Percentiles rank a stretch among this genome's conserved stretches.
Evolutionary conservation across 305 asterid genomes (phyloP).

Genomic region (Solanum hybrid): DNA sequence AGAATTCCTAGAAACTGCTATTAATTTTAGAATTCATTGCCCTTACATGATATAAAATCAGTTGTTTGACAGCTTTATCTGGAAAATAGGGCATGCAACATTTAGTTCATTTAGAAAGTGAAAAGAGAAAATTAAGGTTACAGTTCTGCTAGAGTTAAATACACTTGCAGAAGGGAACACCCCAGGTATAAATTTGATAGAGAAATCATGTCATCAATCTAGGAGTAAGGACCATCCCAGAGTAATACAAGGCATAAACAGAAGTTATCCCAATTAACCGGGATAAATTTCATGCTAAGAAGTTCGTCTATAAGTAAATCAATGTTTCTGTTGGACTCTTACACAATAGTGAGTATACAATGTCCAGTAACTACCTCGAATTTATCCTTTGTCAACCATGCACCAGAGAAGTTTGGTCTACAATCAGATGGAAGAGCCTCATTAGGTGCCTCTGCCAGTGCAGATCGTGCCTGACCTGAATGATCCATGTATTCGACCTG

Average conservation of each 20-base stretch:
- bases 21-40: no score
- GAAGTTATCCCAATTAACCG: neutral
- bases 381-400: conserved; percentile 86
- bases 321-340: neutral
- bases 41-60: neutral
- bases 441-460: conserved; percentile 84
- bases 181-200: neutral
- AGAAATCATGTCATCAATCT: neutral
- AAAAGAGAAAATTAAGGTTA: neutral
- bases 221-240: neutral
- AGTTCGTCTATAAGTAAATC: conserved; percentile 1
- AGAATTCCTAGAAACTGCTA: neutral
- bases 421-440: conserved; percentile 86
- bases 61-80: neutral
- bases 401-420: conserved; percentile 86
- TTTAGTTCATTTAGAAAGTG: neutral
- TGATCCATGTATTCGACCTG: conserved; percentile 85
- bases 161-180: neutral
- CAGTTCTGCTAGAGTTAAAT: neutral
- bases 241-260: neutral
- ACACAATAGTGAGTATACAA: conserved; percentile 8
- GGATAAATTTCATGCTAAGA: conserved; percentile 3
- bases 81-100: neutral
- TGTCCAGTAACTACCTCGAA: conserved; percentile 45
- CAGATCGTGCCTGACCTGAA: conserved; percentile 65